Evolutionary conservation across 2,329 filamentous ascomycete genomes (phyloP), one percentile per base, ranked within the genome.

Genomic region (Talaromyces piceae): DNA sequence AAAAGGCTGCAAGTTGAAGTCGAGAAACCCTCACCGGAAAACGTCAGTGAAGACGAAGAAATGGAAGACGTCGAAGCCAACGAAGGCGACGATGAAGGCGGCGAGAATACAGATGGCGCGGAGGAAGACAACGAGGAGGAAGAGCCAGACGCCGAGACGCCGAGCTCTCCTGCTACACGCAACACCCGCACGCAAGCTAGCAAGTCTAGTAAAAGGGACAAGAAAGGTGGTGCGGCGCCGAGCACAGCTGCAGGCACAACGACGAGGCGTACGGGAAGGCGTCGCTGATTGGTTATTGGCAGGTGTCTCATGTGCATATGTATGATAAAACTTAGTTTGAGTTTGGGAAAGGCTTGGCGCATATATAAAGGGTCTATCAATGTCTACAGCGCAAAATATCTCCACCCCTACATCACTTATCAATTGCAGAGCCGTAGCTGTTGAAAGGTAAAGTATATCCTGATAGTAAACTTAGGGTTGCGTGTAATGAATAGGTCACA

Each of bases 1-100:
- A 70, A 66, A 22, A 64, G 62, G 41, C 58, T 73, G 11, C 70
- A 72, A 45, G 65, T 67, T 7, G 69, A 73, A 52, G 54, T 70
- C 6, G 67, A 68, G 39, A 55, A 51, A 18, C 58, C 51, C 47
- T 60, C 59, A 47, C 66, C 60, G 2, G 63, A 57, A 31, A 58
- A 58, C 22, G 64, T 57, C 3, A 68, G 68, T 11, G 70, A 69
- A 23, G 73, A 72, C 3, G 68, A 62, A 4, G 66, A 70, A 47
- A 67, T 63, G 23, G 69, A 67, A 26, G 67, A 70, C 13, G 67
- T 66, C 9, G 69, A 56, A 22, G 59, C 52, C 9, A 65, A 70
- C 45, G 70, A 70, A 6, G 58, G 61, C 8, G 68, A 70, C 25
- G 67, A 59, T 5, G 69, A 68, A 7, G 69, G 68, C 26, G 68